phyloP scores from a whole-genome alignment of 169 alveolate species.

The Hepatocystis sp. region DNA sequence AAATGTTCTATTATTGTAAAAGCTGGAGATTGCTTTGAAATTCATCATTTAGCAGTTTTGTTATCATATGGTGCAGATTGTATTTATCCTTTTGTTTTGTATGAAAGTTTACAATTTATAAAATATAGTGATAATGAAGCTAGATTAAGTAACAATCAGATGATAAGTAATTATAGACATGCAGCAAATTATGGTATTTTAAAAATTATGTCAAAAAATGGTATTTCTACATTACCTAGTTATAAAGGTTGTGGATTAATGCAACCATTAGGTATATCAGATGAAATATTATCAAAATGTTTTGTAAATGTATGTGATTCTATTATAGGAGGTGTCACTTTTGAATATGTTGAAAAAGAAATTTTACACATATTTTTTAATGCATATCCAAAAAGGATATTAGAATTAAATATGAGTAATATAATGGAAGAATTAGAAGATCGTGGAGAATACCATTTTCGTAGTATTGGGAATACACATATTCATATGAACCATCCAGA shows the following conservation, averaged over 20 bases:
- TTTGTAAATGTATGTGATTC: slow-evolving; percentile 73
- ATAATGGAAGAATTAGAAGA: slow-evolving; percentile 79
- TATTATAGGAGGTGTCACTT: slow-evolving; percentile 74
- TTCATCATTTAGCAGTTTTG: slow-evolving; percentile 79
- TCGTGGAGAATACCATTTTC: slow-evolving; percentile 83
- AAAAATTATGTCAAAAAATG: slow-evolving; percentile 86
- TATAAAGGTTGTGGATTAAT: slow-evolving; percentile 83
- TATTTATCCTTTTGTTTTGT: slow-evolving; percentile 82
- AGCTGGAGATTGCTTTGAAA: slow-evolving; percentile 76
- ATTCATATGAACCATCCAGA: slow-evolving; percentile 85
- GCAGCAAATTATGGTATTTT: slow-evolving; percentile 74
- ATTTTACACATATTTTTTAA: slow-evolving; percentile 55
- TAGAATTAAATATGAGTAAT: slow-evolving; percentile 78
- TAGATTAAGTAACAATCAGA: slow-evolving; percentile 41
- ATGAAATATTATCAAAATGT: slow-evolving; percentile 74
- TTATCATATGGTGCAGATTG: slow-evolving; percentile 87
- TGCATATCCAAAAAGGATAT: slow-evolving; percentile 79
- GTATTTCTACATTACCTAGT: slow-evolving; percentile 83
- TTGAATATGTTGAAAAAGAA: slow-evolving; percentile 74
- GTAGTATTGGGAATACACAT: slow-evolving; percentile 79
- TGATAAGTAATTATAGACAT: slow-evolving; percentile 77
- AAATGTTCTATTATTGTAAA: slow-evolving; percentile 75
- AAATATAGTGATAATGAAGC: slow-evolving; percentile 67
- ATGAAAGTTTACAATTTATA: slow-evolving; percentile 75
- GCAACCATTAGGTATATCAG: slow-evolving; percentile 79